Percentiles rank a stretch among this genome's conserved stretches.
These are phyloP conservation scores for Trichophaea hybrida DNA, from an alignment of 2,329 filamentous ascomycete genomes.

Conservation along the genomic window DNA sequence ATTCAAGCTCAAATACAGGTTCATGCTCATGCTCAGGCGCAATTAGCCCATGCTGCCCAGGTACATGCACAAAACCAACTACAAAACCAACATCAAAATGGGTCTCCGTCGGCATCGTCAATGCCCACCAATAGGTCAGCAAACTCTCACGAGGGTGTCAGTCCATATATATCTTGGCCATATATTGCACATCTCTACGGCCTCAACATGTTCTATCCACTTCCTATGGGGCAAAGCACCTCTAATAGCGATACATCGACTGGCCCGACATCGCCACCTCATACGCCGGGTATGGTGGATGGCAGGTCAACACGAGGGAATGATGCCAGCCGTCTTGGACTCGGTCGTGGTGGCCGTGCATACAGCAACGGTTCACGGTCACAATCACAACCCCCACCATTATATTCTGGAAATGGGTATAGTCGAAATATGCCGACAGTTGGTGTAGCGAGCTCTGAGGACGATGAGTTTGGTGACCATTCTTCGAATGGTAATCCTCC, in stretches of 20 bases:
- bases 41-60: slow-evolving; percentile 13
- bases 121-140: neutral
- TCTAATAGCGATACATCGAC: neutral
- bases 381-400: slow-evolving; percentile 21
- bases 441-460: slow-evolving; percentile 19
- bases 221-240: neutral
- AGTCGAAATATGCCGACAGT: slow-evolving; percentile 9
- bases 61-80: slow-evolving; percentile 19
- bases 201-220: neutral
- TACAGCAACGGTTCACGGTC: slow-evolving; percentile 17
- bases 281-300: slow-evolving; percentile 2
- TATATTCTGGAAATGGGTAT: slow-evolving; percentile 12
- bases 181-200: slow-evolving; percentile 4
- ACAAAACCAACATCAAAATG: slow-evolving; percentile 9
- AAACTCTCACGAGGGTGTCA: neutral
- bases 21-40: slow-evolving; percentile 16
- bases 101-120: neutral
- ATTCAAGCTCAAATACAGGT: slow-evolving; percentile 21
- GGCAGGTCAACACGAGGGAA: neutral
- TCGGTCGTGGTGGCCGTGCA: slow-evolving; percentile 14
- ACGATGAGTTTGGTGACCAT: slow-evolving; percentile 24
- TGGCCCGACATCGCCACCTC: slow-evolving; percentile 14
- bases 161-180: neutral
- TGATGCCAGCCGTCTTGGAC: slow-evolving; percentile 8
- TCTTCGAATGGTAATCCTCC: slow-evolving; percentile 22